Conservation (phyloP, 805 yeast species). For the Candida lessepsii region DNA sequence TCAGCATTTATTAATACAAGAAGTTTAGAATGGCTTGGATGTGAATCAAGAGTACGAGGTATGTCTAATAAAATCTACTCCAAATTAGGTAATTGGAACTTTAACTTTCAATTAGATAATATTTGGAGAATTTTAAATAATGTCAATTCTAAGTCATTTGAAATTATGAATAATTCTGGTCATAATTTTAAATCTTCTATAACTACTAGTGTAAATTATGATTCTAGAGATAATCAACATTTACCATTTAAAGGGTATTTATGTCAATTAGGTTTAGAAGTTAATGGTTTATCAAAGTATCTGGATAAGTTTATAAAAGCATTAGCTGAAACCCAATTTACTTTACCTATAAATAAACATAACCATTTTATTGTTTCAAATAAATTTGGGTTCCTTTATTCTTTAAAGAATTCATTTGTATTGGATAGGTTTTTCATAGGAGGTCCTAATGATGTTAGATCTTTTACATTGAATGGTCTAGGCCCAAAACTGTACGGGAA, state of each 20-base stretch:
- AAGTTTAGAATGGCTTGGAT: constrained; percentile 47
- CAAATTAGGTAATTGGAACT: constrained; percentile 34
- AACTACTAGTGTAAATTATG: constrained; percentile 39
- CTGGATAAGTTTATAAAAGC: constrained; percentile 40
- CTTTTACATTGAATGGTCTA: constrained; percentile 50
- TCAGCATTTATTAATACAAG: constrained; percentile 43
- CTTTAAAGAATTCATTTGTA: constrained; percentile 26
- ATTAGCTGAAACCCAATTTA: constrained; percentile 39
- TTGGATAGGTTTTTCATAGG: constrained; percentile 56
- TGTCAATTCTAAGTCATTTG: constrained; percentile 27
- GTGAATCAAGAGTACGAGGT: constrained; percentile 46
- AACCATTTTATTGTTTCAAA: constrained; percentile 26
- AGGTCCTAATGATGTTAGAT: constrained; percentile 60
- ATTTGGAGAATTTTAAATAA: constrained; percentile 37
- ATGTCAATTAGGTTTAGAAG: constrained; percentile 36
- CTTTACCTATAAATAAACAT: constrained; percentile 19
- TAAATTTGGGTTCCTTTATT: constrained; percentile 33
- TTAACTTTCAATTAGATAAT: constrained; percentile 49
- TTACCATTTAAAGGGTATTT: constrained; percentile 45
- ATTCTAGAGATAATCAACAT: constrained; percentile 42
- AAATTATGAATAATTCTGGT: constrained; percentile 42
- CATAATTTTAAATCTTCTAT: constrained; percentile 45
- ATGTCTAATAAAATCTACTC: constrained; percentile 41
- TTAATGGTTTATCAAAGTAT: constrained; percentile 28
- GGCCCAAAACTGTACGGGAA: constrained; percentile 54